Percentiles rank a stretch among this genome's conserved stretches.
phyloP scores from a whole-genome alignment of 179 eudicot genomes.

The Silene noctiflora region DNA sequence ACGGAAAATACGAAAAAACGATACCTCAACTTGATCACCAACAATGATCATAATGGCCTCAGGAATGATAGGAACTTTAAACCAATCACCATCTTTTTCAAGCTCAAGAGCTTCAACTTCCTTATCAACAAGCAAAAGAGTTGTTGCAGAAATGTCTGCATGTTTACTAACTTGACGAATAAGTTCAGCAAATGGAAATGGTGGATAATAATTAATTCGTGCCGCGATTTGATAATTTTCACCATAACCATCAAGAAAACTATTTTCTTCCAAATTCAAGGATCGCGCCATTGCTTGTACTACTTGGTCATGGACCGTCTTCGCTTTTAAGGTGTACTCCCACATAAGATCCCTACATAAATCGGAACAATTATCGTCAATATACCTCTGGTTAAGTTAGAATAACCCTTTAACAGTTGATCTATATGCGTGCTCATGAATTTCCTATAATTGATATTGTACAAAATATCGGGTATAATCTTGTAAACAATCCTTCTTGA shows the following conservation, averaged over 20 bases:
- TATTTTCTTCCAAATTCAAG: constrained; percentile 16
- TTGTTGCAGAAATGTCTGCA: constrained; percentile 11
- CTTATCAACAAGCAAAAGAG: constrained; percentile 19
- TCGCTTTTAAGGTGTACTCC: constrained; percentile 16
- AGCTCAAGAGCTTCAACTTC: constrained; percentile 28
- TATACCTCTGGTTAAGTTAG: no score
- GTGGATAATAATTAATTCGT: constrained; percentile 20
- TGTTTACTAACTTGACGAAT: constrained; percentile 18
- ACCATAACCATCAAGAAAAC: constrained; percentile 23
- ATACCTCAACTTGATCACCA: constrained; percentile 26
- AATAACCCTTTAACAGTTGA: no score
- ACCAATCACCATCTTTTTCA: constrained; percentile 23
- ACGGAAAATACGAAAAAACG: background rate
- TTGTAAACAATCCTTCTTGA: no score
- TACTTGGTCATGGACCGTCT: constrained; percentile 16
- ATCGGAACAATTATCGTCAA: background rate
- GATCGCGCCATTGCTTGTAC: constrained; percentile 22
- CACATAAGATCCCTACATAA: constrained; percentile 11
- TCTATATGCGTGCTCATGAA: no score
- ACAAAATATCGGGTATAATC: no score
- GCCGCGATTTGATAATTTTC: constrained; percentile 13
- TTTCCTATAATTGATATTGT: no score
- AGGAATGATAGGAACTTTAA: constrained; percentile 26
- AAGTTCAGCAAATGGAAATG: constrained; percentile 13
- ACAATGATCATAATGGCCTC: constrained; percentile 23